Conservation (phyloP, 805 yeast species). For the Nadsonia fulvescens region DNA sequence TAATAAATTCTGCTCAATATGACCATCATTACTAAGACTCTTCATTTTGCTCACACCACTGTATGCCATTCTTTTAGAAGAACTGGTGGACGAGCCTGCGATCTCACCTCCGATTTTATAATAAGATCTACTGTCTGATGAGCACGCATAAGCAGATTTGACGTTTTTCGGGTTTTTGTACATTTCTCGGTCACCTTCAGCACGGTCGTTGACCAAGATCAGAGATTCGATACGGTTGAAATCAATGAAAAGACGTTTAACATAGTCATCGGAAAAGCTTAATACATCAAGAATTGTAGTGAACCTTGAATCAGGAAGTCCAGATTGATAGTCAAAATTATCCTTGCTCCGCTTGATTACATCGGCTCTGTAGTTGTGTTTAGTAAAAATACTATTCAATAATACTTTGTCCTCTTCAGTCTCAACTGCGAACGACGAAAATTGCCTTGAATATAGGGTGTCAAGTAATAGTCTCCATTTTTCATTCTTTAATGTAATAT, state of each 20-base stretch:
- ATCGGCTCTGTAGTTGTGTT: constrained; percentile 13
- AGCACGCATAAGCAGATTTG: constrained; percentile 24
- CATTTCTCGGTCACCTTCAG: constrained; percentile 31
- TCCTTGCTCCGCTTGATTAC: constrained; percentile 37
- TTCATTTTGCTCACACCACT: constrained; percentile 12
- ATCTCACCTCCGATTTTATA: constrained; percentile 34
- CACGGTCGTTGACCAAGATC: constrained; percentile 32
- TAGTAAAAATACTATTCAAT: constrained; percentile 11
- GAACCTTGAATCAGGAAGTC: constrained; percentile 25
- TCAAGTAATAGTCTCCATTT: constrained; percentile 50
- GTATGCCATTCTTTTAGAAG: constrained; percentile 15
- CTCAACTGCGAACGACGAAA: constrained; percentile 50
- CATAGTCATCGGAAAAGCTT: constrained; percentile 32
- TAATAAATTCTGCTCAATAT: not conserved
- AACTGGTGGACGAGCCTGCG: not conserved
- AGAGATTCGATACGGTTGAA: constrained; percentile 32
- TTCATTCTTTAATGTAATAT: constrained; percentile 35
- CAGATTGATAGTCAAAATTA: constrained; percentile 31
- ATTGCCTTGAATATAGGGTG: constrained; percentile 28
- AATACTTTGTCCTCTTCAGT: constrained; percentile 37
- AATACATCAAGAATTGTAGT: constrained; percentile 44
- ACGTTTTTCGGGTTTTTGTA: constrained; percentile 24
- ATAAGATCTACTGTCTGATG: constrained; percentile 22
- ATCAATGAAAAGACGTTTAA: constrained; percentile 50
- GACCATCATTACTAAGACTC: not conserved